Conservation (phyloP, 257 asterid species). For the Galeopsis tetrahit region DNA sequence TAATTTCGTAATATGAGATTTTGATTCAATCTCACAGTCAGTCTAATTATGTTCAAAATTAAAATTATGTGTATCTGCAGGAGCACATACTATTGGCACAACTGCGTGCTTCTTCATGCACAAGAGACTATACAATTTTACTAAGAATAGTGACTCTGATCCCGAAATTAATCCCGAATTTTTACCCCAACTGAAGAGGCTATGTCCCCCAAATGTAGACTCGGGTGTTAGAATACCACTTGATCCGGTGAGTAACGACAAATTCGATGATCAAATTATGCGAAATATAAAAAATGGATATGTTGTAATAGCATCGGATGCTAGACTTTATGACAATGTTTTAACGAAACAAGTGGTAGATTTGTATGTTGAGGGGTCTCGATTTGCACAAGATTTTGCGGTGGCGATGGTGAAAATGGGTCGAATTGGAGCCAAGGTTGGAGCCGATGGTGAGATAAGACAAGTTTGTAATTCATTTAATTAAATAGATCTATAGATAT, state of each 20-base stretch:
- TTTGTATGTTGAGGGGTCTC: slow-evolving; percentile 24
- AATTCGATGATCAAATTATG: slow-evolving; percentile 40
- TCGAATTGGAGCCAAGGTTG: slow-evolving; percentile 44
- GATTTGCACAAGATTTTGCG: slow-evolving; percentile 37
- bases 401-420: slow-evolving; percentile 51
- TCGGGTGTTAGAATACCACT: slow-evolving; percentile 28
- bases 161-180: slow-evolving; percentile 38
- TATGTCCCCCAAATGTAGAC: slow-evolving; percentile 43
- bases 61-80: slow-evolving; percentile 25
- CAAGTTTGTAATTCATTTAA: slow-evolving; percentile 40
- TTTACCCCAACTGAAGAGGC: slow-evolving; percentile 9
- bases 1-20: too few species aligned
- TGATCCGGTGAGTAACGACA: slow-evolving; percentile 17
- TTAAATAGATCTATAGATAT: not conserved
- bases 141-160: slow-evolving; percentile 33
- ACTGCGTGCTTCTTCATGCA: slow-evolving; percentile 58
- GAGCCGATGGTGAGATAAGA: slow-evolving; percentile 43
- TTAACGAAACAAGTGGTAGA: slow-evolving; percentile 34
- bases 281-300: slow-evolving; percentile 39
- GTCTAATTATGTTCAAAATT: not conserved
- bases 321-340: slow-evolving; percentile 34
- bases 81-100: slow-evolving; percentile 56
- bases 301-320: slow-evolving; percentile 48
- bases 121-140: slow-evolving; percentile 39
- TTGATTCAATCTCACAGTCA: too few species aligned